Conservation (phyloP, 768 basidiomycete genomes). For the Pleurotus tuber-regium region DNA sequence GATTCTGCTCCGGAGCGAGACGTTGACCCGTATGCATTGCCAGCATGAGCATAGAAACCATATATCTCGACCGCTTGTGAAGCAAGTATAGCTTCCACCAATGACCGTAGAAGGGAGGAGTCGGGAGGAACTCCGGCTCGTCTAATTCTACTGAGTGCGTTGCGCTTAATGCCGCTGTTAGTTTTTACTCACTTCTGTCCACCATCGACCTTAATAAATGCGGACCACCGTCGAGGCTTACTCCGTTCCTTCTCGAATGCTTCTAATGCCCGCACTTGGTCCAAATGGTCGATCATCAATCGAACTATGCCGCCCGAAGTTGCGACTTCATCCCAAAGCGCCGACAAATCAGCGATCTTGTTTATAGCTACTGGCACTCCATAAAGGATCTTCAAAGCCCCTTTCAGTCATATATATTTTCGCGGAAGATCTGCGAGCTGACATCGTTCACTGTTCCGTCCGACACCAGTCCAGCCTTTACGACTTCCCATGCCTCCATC, state of each 20-base stretch:
- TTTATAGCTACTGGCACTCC: conserved; percentile 69
- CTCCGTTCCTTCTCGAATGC: conserved; percentile 47
- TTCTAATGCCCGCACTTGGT: conserved; percentile 66
- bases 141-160: conserved; percentile 35
- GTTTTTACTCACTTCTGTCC: conserved; percentile 60
- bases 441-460: conserved; percentile 81
- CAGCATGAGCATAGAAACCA: conserved; percentile 83
- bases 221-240: conserved; percentile 57
- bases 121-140: conserved; percentile 67
- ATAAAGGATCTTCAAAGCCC: conserved; percentile 67
- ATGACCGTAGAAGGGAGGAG: conserved; percentile 50
- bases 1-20: conserved; percentile 61
- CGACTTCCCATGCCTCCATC: conserved; percentile 77
- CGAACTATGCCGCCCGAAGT: conserved; percentile 59
- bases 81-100: conserved; percentile 50
- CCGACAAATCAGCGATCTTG: conserved; percentile 70
- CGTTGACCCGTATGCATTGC: conserved; percentile 74
- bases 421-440: conserved; percentile 22
- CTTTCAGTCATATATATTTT: conserved; percentile 9
- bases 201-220: conserved; percentile 79
- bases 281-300: conserved; percentile 72
- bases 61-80: conserved; percentile 62
- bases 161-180: neutral
- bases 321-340: conserved; percentile 53
- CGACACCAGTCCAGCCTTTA: conserved; percentile 61